A percentile compares a stretch with the other conserved stretches of the same genome.
These are phyloP conservation scores for Aristolochia californica DNA, from an alignment of 164 flowering plant species.

Conservation along the genomic window DNA sequence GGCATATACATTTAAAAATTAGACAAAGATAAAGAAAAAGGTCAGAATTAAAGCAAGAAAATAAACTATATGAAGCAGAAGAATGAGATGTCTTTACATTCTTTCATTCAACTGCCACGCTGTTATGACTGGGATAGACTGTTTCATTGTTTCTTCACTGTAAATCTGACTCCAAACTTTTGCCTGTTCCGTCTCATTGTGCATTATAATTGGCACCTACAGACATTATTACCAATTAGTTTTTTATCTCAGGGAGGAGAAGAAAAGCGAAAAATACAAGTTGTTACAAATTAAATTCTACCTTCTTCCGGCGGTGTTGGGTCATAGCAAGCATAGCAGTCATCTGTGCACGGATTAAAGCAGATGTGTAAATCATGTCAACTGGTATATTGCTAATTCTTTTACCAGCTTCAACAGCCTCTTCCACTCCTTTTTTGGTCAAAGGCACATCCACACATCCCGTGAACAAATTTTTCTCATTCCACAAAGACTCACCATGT, in stretches of 20 bases:
- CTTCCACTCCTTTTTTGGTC: constrained; percentile 86
- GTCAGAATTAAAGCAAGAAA: not conserved
- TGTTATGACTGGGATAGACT: constrained; percentile 83
- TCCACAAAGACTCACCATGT: constrained; percentile 98
- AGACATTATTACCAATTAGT: not conserved
- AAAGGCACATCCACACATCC: constrained; percentile 99
- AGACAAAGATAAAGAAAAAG: not conserved
- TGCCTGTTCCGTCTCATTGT: constrained; percentile 82
- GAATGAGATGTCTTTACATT: constrained; percentile 40
- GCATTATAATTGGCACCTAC: constrained; percentile 86
- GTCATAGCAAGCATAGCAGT: constrained; percentile 99
- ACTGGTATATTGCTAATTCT: constrained; percentile 94
- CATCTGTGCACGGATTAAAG: constrained; percentile 95
- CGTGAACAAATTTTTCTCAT: constrained; percentile 87
- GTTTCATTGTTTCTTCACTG: constrained; percentile 86
- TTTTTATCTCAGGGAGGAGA: not conserved
- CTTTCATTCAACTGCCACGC: constrained; percentile 97
- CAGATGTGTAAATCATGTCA: constrained; percentile 84
- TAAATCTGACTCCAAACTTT: constrained; percentile 74
- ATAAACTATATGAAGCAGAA: constrained; percentile 1
- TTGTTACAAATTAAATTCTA: constrained; percentile 7
- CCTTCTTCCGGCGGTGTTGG: constrained; percentile 95
- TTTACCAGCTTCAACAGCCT: constrained; percentile 96
- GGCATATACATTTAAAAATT: not conserved
- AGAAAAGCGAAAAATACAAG: not conserved